Conservation (phyloP, 2,329 filamentous ascomycete genomes). For the Metarhizium anisopliae region DNA sequence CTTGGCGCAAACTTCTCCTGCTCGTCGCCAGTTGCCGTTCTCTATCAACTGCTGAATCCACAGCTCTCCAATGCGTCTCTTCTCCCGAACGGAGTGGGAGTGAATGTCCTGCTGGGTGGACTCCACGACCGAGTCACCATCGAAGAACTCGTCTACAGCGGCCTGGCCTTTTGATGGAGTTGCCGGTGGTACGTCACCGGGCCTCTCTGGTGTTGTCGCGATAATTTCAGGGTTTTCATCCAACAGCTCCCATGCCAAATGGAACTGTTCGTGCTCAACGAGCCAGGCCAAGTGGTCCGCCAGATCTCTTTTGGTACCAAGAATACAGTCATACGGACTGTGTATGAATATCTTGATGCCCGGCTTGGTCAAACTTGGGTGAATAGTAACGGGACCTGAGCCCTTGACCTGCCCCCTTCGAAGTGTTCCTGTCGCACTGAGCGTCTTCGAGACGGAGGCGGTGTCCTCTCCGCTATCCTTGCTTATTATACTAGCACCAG, state of each 20-base stretch:
- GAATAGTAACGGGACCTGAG: constrained; percentile 27
- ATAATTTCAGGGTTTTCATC: constrained; percentile 77
- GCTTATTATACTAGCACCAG: constrained; percentile 66
- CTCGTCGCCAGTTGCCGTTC: constrained; percentile 63
- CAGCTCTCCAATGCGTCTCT: constrained; percentile 80
- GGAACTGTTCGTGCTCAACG: constrained; percentile 69
- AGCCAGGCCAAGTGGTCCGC: constrained; percentile 82
- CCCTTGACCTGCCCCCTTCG: constrained; percentile 16
- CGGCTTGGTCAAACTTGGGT: constrained; percentile 46
- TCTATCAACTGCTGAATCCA: constrained; percentile 85
- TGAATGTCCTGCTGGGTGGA: constrained; percentile 48
- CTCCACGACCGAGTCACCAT: constrained; percentile 52
- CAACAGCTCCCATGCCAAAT: constrained; percentile 80
- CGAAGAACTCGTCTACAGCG: constrained; percentile 58
- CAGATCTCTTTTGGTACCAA: constrained; percentile 80
- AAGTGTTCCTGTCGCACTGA: constrained; percentile 23
- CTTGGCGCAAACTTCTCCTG: constrained; percentile 72
- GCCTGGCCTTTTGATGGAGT: constrained; percentile 31
- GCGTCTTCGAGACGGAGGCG: constrained; percentile 36
- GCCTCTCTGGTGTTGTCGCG: constrained; percentile 29
- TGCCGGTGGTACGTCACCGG: constrained; percentile 28
- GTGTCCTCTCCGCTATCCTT: constrained; percentile 50
- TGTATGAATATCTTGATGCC: constrained; percentile 80
- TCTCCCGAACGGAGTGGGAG: constrained; percentile 73
- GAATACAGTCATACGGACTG: constrained; percentile 92